A percentile compares a stretch with the other conserved stretches of the same genome.
Evolutionary conservation across 2,329 filamentous ascomycete genomes (phyloP).

Genomic region (Calycina marina): DNA sequence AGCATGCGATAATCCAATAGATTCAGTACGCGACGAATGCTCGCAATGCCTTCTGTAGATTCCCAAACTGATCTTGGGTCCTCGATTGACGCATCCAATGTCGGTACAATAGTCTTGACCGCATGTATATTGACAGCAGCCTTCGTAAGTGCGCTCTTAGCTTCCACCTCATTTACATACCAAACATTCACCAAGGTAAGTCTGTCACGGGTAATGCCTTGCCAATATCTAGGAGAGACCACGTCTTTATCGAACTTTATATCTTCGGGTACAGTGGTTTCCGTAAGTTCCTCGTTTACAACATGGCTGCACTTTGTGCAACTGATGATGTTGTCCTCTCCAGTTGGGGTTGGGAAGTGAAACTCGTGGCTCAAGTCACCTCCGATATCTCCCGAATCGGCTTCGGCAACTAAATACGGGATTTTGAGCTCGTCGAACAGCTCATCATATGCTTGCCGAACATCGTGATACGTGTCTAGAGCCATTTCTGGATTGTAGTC

Average conservation of each 20-base stretch:
- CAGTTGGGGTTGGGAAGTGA: conserved; percentile 64
- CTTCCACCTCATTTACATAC: conserved; percentile 17
- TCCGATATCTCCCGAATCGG: conserved; percentile 93
- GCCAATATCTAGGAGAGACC: conserved; percentile 32
- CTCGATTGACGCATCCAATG: conserved; percentile 58
- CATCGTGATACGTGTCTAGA: conserved; percentile 63
- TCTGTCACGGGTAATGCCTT: conserved; percentile 52
- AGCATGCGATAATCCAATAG: conserved; percentile 25
- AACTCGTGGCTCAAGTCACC: conserved; percentile 91
- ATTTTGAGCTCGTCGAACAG: conserved; percentile 75
- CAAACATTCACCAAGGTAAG: conserved; percentile 55
- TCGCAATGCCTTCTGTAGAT: background rate
- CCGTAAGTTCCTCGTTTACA: conserved; percentile 77
- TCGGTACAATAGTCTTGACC: conserved; percentile 49
- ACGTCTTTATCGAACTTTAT: background rate
- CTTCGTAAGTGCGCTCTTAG: conserved; percentile 6
- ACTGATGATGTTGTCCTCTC: conserved; percentile 72
- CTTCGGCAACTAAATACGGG: conserved; percentile 71
- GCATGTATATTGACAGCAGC: conserved; percentile 41
- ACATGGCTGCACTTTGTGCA: conserved; percentile 62
- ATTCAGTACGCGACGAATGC: conserved; percentile 17
- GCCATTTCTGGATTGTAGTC: conserved; percentile 56
- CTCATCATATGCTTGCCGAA: conserved; percentile 56
- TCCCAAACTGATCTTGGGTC: conserved; percentile 39
- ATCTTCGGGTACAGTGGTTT: conserved; percentile 7